Evolutionary conservation across 1,139 yeast species (phyloP), one percentile per base, ranked within the genome.

Genomic region (Pichia sp.): DNA sequence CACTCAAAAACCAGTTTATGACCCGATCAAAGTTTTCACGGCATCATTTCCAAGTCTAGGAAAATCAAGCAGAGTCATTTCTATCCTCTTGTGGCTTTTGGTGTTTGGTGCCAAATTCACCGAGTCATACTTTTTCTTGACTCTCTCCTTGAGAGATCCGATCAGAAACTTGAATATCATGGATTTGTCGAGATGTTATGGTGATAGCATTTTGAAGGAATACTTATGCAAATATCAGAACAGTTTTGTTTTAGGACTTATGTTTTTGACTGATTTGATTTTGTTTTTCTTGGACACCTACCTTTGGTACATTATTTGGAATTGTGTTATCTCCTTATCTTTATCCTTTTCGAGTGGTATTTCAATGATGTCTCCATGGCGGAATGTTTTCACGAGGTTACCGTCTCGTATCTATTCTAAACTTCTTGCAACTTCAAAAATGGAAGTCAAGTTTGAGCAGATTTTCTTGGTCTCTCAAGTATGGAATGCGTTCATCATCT

Each of bases 361-460:
- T 4, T 84, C 95, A 1, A 74, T 84, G 5, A 69, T 85, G 61
- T 79, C 94, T 1, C 95, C 95, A 0, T 85, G 95, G 95, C 72
- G 81, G 51, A 83, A 83, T 50, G 74, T 82, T 6, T 86, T 78
- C 53, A 69, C 83, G 2, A 64, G 87, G 35, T 58, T 86, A 28
- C 94, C 95, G 0, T 77, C 78, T 44, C 66, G 95, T 49, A 77
- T 86, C 3, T 69, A 68, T 44, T 68, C 84, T 6, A 83, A 83
- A 51, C 59, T 84, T 6, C 55, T 82, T 20, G 74, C 74, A 7
- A 67, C 74, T 1, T 53, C 69, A 6, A 70, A 64, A 33, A 63
- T 67, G 67, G 74, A 70, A 34, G 59, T 69, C 5, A 67, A 64
- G 39, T 63, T 63, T 39, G 69, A 70, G 41, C 66, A 76, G 1